These are phyloP conservation scores for Globisporangium middletonii DNA, from an alignment of 352 stramenopile genomes.

Conservation along the genomic window DNA sequence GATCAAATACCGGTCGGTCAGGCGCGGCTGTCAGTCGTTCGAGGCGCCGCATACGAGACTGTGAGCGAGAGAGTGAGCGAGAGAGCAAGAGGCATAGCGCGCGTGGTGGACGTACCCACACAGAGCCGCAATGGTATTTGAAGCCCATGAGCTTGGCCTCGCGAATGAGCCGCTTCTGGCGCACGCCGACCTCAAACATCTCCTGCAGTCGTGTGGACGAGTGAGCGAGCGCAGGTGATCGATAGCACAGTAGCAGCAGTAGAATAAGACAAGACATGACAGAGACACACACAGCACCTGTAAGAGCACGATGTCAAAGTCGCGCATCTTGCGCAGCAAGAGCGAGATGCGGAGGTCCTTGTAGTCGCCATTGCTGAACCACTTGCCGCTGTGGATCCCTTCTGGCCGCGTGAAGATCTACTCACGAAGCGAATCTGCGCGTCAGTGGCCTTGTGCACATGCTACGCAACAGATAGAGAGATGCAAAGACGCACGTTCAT, in stretches of 20 bases:
- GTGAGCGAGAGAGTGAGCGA: background rate
- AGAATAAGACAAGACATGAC: background rate
- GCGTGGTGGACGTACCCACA: conserved; percentile 27
- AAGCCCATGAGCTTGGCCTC: conserved; percentile 56
- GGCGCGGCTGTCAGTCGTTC: conserved; percentile 18
- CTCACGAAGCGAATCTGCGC: background rate
- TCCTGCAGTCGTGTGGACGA: conserved; percentile 25
- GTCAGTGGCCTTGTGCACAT: too few species aligned
- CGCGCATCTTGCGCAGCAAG: conserved; percentile 62
- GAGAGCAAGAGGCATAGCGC: background rate
- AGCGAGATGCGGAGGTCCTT: conserved; percentile 68
- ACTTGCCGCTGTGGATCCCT: conserved; percentile 68
- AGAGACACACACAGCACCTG: conserved; percentile 16
- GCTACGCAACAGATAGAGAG: background rate
- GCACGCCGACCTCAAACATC: conserved; percentile 69
- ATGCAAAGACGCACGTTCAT: conserved; percentile 40
- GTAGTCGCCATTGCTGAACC: conserved; percentile 63
- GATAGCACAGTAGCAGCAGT: background rate
- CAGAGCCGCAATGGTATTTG: conserved; percentile 66
- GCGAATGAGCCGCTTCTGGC: conserved; percentile 49
- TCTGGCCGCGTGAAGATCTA: conserved; percentile 76
- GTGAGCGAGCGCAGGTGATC: background rate
- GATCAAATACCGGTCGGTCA: conserved; percentile 52
- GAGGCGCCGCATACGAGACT: background rate
- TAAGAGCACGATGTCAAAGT: conserved; percentile 70